These are phyloP conservation scores for Hanseniaspora vineae DNA, from an alignment of 805 yeast species.

Conservation along the genomic window DNA sequence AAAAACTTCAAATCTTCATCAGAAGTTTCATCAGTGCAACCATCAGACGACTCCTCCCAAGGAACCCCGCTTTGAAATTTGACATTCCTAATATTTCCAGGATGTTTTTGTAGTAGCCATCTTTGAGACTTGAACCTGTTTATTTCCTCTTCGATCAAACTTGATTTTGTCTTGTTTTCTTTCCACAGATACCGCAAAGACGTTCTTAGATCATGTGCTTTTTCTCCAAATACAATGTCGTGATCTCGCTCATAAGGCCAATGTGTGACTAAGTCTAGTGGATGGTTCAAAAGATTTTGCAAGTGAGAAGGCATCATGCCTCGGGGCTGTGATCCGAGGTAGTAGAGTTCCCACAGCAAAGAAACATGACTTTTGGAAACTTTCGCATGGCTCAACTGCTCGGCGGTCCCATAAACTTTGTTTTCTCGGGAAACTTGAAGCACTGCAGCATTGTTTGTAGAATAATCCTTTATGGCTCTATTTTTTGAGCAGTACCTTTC, in stretches of 20 bases:
- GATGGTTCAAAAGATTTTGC: constrained; percentile 6
- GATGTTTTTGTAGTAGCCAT: constrained; percentile 7
- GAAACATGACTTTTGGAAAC: not conserved
- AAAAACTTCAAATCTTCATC: not conserved
- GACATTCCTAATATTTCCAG: not conserved
- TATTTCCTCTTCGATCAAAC: not conserved
- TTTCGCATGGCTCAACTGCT: not conserved
- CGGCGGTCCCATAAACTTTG: constrained; percentile 1
- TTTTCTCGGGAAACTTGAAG: not conserved
- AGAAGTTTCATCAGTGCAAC: not conserved
- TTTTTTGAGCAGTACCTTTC: not conserved
- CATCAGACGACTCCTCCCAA: too few species aligned
- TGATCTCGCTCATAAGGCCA: constrained; percentile 15
- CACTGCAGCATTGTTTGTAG: not conserved
- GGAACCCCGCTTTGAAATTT: not conserved
- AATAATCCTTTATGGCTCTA: not conserved
- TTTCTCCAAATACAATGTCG: constrained; percentile 7
- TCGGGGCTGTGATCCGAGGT: not conserved
- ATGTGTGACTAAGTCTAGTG: constrained; percentile 8
- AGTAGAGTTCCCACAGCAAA: not conserved
- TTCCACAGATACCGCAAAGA: constrained; percentile 11
- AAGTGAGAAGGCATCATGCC: constrained; percentile 10
- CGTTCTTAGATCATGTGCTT: constrained; percentile 5
- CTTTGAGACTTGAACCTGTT: constrained; percentile 5
- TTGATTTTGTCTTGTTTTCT: constrained; percentile 1